phyloP scores from a whole-genome alignment of 2,329 filamentous ascomycete genomes.

The Talaromyces pinophilus region DNA sequence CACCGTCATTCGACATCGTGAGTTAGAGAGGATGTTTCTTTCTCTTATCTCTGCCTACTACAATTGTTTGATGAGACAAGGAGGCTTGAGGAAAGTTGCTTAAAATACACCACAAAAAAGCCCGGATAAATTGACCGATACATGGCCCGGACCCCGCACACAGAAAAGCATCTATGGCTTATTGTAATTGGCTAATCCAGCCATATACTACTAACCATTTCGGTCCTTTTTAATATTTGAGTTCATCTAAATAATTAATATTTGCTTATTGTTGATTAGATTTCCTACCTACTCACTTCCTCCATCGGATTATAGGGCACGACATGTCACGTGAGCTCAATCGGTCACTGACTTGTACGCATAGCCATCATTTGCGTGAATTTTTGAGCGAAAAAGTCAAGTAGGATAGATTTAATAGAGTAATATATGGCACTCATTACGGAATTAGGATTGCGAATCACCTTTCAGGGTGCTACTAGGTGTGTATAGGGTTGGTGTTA shows the following conservation, averaged over 20 bases:
- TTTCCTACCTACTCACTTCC: neutral
- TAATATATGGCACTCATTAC: neutral
- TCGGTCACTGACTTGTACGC: neutral
- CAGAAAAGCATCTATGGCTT: neutral
- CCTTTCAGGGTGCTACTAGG: neutral
- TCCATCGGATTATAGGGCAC: neutral
- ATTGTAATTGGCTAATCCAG: neutral
- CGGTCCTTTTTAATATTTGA: no score
- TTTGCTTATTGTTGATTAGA: neutral
- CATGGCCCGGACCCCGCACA: neutral
- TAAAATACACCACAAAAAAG: neutral
- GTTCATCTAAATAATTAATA: neutral
- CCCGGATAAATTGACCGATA: neutral
- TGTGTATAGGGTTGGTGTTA: neutral
- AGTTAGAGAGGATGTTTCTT: neutral
- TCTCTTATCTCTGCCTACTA: neutral
- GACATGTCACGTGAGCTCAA: neutral
- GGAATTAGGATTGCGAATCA: neutral
- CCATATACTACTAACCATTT: neutral
- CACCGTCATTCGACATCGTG: neutral
- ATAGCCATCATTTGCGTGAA: neutral
- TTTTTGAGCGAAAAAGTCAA: neutral
- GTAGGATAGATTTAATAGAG: neutral
- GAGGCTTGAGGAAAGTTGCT: neutral
- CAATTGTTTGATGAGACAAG: no score